Evolutionary conservation across 495 filamentous ascomycete species (phyloP), one percentile per base, ranked within the genome.

Genomic region (Aspergillus olivimuriae): DNA sequence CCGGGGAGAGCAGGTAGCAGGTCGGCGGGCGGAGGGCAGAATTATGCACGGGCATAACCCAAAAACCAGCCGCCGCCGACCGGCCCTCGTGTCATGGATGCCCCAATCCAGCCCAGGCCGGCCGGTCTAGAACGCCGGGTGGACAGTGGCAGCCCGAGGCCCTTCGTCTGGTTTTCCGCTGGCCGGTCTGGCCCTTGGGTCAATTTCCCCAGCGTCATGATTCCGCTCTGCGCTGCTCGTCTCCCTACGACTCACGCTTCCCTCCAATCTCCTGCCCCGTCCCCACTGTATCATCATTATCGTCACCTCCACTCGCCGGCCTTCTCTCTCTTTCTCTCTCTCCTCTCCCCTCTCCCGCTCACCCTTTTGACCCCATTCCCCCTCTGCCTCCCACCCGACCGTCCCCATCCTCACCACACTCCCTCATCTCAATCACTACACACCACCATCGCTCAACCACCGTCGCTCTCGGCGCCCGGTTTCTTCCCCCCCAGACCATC

Each of bases 1-100:
- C n/a, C n/a, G n/a, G n/a, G n/a, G n/a, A n/a, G n/a, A n/a, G n/a
- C n/a, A n/a, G n/a, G n/a, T n/a, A n/a, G n/a, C n/a, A n/a, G n/a
- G n/a, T n/a, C n/a, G n/a, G n/a, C n/a, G n/a, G n/a, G n/a, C n/a
- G n/a, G n/a, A n/a, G n/a, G n/a, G n/a, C n/a, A n/a, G 8, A 28
- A 40, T 5, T 15, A 28, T 21, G 7, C 23, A 40, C 28, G 28
- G 28, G 11, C 28, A 31, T 16, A 31, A 17, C 9, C 28, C 8
- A n/a, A 24, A 42, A 16, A 31, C 32, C 20, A 42, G 20, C 36
- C 46, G 34, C 20, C 26, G 37, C 39, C 30, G 41, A 39, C 9
- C 41, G 41, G 41, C 34, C 50, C 50, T 50, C 46, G 53, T 56
- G 53, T 56, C 53, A 56, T 51, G 48, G 49, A 52, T 51, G 51